Conservation (phyloP, 2,329 filamentous ascomycete species). For the Myriosclerotinia curreyana region DNA sequence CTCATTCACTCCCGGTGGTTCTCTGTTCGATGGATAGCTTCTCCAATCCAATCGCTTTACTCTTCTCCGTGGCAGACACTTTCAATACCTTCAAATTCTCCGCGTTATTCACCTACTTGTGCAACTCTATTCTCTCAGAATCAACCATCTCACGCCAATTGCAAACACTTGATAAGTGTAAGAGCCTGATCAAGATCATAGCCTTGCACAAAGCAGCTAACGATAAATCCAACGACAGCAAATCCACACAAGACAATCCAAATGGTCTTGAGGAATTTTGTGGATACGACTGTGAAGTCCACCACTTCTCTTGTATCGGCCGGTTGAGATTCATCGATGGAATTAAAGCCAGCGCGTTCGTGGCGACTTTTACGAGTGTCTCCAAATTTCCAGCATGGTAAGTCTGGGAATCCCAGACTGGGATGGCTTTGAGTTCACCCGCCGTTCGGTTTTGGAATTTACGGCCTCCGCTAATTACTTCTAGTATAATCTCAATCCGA, state of each 20-base stretch:
- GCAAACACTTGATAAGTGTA: slow-evolving; percentile 44
- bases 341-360: neutral
- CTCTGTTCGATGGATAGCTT: neutral
- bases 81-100: neutral
- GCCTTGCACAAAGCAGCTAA: slow-evolving; percentile 48
- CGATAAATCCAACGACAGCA: slow-evolving; percentile 45
- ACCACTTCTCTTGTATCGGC: neutral
- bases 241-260: slow-evolving; percentile 53
- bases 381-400: neutral
- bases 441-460: neutral
- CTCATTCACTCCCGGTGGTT: neutral
- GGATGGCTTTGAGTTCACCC: neutral
- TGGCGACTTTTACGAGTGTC: neutral
- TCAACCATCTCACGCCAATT: neutral
- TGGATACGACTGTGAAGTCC: slow-evolving; percentile 43
- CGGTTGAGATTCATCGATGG: neutral
- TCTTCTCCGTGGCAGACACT: neutral
- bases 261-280: slow-evolving; percentile 50
- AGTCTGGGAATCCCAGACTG: neutral
- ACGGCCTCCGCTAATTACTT: neutral
- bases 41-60: neutral
- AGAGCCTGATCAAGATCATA: slow-evolving; percentile 46
- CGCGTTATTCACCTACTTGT: neutral
- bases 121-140: neutral
- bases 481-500: neutral